Percentiles rank a stretch among this genome's conserved stretches.
These are phyloP conservation scores for Cladorrhinum samala DNA, from an alignment of 495 filamentous ascomycete species.

Conservation along the genomic window DNA sequence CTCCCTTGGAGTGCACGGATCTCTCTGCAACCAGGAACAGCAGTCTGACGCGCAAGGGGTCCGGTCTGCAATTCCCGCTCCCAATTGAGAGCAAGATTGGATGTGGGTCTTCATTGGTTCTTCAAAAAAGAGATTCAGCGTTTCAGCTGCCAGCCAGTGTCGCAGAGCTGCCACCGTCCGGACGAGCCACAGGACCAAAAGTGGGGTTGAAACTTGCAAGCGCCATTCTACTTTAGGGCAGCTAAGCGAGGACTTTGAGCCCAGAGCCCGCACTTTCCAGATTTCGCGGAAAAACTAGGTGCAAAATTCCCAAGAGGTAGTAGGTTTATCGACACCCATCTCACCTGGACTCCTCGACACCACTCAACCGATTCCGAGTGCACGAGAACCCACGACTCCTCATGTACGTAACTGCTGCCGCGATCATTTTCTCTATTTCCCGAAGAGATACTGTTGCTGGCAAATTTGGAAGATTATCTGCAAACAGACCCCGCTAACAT, in stretches of 20 bases:
- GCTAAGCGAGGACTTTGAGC: constrained; percentile 24
- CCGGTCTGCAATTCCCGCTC: constrained; percentile 2
- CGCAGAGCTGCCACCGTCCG: constrained; percentile 1
- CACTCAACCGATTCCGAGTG: constrained; percentile 24
- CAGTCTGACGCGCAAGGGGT: constrained; percentile 10
- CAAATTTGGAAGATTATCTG: background rate
- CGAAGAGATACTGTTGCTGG: background rate
- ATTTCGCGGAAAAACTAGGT: constrained; percentile 28
- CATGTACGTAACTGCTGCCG: constrained; percentile 25
- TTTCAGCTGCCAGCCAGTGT: constrained; percentile 6
- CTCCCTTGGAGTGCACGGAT: constrained; percentile 3
- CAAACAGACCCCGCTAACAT: constrained; percentile 13
- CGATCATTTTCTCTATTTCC: constrained; percentile 3
- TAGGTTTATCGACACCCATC: constrained; percentile 25
- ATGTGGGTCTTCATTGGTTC: constrained; percentile 4
- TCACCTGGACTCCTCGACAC: constrained; percentile 28
- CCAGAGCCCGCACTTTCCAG: constrained; percentile 31
- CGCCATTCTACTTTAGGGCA: constrained; percentile 22
- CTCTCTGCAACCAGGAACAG: constrained; percentile 5
- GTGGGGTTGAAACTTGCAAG: constrained; percentile 6
- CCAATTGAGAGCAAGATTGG: no score
- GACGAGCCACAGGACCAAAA: background rate
- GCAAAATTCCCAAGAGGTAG: constrained; percentile 30
- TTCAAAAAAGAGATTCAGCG: background rate
- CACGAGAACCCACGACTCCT: constrained; percentile 27